A percentile compares a stretch with the other conserved stretches of the same genome.
Conservation (phyloP, 2,329 filamentous ascomycete genomes). For the Allantophomopsis cytisporea region DNA sequence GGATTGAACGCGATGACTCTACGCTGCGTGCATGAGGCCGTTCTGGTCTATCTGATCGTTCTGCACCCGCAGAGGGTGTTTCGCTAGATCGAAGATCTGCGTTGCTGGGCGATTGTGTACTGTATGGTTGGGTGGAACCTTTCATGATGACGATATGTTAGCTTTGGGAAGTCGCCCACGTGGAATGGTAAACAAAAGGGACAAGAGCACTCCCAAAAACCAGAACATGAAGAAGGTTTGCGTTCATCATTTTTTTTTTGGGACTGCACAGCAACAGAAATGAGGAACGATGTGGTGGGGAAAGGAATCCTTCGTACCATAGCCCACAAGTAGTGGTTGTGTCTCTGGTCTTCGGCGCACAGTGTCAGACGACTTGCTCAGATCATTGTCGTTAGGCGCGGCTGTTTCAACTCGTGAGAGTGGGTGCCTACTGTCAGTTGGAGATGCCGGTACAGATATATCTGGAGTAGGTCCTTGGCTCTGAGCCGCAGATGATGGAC, state of each 20-base stretch:
- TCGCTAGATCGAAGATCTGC: slow-evolving; percentile 14
- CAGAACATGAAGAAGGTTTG: neutral
- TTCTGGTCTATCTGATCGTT: slow-evolving; percentile 4
- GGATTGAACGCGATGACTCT: slow-evolving; percentile 15
- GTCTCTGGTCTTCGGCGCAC: slow-evolving; percentile 40
- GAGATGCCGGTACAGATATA: slow-evolving; percentile 24
- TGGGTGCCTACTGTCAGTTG: slow-evolving; percentile 34
- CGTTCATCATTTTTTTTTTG: neutral
- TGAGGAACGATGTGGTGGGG: no score
- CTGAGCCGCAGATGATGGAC: slow-evolving; percentile 2
- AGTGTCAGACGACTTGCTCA: slow-evolving; percentile 46
- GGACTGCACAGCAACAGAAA: no score
- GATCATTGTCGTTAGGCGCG: slow-evolving; percentile 24
- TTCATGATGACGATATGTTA: neutral
- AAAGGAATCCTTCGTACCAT: slow-evolving; percentile 32
- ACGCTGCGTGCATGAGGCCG: slow-evolving; percentile 12
- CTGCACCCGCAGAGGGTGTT: slow-evolving; percentile 5
- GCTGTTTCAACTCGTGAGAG: slow-evolving; percentile 13
- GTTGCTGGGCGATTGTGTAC: neutral
- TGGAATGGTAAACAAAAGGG: neutral
- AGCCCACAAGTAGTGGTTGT: slow-evolving; percentile 20
- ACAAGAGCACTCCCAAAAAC: neutral
- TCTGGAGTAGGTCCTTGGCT: slow-evolving; percentile 4
- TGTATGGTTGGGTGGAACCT: slow-evolving; percentile 1
- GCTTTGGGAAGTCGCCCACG: neutral